Evolutionary conservation across 2,329 filamentous ascomycete species (phyloP).

Genomic region (Fusarium praegraminearum): DNA sequence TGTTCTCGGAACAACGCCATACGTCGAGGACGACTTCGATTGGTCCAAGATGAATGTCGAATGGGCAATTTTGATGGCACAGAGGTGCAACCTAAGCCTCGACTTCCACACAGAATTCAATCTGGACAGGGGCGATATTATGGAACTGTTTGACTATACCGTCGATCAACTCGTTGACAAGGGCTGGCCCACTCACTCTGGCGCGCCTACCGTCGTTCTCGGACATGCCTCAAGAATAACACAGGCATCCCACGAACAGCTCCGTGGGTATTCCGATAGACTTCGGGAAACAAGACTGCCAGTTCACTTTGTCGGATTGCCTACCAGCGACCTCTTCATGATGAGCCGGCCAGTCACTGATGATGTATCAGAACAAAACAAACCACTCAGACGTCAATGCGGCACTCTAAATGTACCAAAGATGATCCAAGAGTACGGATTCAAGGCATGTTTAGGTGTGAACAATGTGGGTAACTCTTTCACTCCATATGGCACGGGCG

Average conservation of each 20-base stretch:
- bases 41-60: background rate
- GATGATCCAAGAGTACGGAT: slow-evolving; percentile 3
- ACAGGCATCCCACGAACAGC: background rate
- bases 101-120: slow-evolving; percentile 25
- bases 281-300: background rate
- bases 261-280: background rate
- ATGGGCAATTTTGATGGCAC: slow-evolving; percentile 5
- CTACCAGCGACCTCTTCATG: slow-evolving; percentile 22
- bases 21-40: background rate
- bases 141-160: slow-evolving; percentile 1
- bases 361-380: fast-evolving
- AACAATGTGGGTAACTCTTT: slow-evolving; percentile 18
- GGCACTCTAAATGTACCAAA: slow-evolving; percentile 19
- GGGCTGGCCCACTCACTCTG: slow-evolving; percentile 2
- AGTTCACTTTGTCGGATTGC: slow-evolving; percentile 3
- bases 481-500: slow-evolving; percentile 6
- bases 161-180: background rate
- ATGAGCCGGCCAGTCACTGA: slow-evolving; percentile 5
- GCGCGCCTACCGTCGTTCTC: background rate
- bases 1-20: background rate
- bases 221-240: slow-evolving; percentile 21
- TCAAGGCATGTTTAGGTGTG: background rate
- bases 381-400: slow-evolving; percentile 12
- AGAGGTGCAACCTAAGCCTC: background rate
- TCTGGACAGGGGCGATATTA: background rate